Evolutionary conservation across 1,139 yeast genomes (phyloP).

Genomic region (Meyerozyma sp.): DNA sequence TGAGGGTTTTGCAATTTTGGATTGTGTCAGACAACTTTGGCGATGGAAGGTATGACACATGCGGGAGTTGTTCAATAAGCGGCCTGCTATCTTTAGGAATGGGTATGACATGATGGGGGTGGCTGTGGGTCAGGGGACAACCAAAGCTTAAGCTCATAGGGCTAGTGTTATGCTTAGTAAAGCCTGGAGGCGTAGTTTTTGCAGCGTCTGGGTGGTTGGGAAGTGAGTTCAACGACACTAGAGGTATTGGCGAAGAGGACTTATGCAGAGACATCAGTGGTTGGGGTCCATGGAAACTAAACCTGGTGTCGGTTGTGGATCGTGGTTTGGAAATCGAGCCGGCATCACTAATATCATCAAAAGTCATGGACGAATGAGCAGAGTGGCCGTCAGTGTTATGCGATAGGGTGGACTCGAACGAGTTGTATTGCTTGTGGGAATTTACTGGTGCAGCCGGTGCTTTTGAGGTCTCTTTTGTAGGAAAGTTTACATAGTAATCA

Average conservation of each 20-base stretch:
- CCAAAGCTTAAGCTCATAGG: constrained; percentile 7
- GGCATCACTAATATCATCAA: neutral
- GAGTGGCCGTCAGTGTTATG: neutral
- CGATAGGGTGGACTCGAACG: neutral
- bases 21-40: neutral
- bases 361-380: neutral
- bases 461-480: constrained; percentile 7
- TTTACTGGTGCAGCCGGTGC: constrained; percentile 2
- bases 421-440: neutral
- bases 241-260: neutral
- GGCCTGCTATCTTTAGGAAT: constrained; percentile 1
- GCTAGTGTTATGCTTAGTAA: neutral
- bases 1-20: constrained; percentile 22
- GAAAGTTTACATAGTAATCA: constrained; percentile 6
- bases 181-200: neutral
- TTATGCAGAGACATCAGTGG: neutral
- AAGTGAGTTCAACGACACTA: neutral
- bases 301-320: neutral
- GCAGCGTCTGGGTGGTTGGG: neutral
- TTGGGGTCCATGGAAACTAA: neutral
- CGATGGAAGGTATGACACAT: neutral
- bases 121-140: constrained; percentile 2
- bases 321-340: neutral
- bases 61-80: neutral
- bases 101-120: constrained; percentile 4